Conservation (phyloP, 495 filamentous ascomycete genomes). For the Neurospora sp. region DNA sequence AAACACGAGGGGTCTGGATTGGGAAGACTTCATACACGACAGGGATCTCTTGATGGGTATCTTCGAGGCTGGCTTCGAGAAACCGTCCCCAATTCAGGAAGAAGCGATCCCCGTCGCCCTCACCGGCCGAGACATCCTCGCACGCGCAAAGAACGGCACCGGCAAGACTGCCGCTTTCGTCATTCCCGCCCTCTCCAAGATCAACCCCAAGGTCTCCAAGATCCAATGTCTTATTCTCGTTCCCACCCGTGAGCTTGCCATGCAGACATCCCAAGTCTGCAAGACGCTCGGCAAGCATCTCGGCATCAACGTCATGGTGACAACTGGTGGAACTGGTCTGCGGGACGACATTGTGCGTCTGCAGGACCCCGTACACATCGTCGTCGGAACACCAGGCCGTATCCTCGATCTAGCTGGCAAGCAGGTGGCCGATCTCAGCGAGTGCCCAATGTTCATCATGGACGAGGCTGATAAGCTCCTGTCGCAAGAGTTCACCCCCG, state of each 20-base stretch:
- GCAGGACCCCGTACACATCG: conserved; percentile 88
- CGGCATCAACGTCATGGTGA: conserved; percentile 97
- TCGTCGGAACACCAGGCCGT: conserved; percentile 92
- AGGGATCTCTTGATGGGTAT: conserved; percentile 96
- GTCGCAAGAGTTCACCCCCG: conserved; percentile 90
- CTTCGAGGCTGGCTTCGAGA: conserved; percentile 97
- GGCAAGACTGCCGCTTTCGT: conserved; percentile 98
- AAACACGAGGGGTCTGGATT: conserved; percentile 91
- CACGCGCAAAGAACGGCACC: conserved; percentile 95
- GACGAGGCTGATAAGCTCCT: conserved; percentile 97
- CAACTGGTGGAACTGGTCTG: conserved; percentile 86
- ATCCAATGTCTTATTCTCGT: conserved; percentile 94
- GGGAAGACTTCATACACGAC: conserved; percentile 92
- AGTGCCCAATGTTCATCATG: conserved; percentile 97
- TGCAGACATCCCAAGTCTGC: conserved; percentile 98
- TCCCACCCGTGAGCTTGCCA: conserved; percentile 91
- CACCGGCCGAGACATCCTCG: conserved; percentile 88
- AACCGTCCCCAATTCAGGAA: conserved; percentile 98
- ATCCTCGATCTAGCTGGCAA: conserved; percentile 94
- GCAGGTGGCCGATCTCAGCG: conserved; percentile 88
- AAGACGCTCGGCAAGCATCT: conserved; percentile 96
- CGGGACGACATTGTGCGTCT: conserved; percentile 96
- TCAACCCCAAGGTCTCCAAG: conserved; percentile 92
- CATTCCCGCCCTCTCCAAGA: conserved; percentile 87
- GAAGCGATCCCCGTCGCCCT: conserved; percentile 95